phyloP scores from a whole-genome alignment of 1,284 basidiomycete species.

The Coniophora puteana region DNA sequence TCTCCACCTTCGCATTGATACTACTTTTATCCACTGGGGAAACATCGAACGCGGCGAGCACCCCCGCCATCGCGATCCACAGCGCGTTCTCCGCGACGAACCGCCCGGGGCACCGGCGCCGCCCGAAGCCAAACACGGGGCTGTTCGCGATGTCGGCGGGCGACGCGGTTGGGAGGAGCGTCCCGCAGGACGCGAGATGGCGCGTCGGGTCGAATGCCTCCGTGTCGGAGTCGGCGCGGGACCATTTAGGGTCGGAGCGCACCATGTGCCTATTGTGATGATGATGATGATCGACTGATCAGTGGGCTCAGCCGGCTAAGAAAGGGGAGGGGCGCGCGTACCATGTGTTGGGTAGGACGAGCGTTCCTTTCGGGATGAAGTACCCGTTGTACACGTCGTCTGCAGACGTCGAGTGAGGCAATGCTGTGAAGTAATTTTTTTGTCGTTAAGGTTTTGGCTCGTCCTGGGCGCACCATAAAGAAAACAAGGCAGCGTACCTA shows the following conservation, averaged over 20 bases:
- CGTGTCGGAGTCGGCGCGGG: conserved; percentile 29
- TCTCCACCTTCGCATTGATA: too few species aligned
- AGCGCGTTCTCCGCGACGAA: not conserved
- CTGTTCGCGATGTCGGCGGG: not conserved
- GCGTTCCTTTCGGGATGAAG: conserved; percentile 27
- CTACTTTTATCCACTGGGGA: not conserved
- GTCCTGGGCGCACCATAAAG: not conserved
- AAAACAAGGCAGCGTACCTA: not conserved
- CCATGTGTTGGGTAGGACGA: conserved; percentile 26
- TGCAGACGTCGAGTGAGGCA: not conserved
- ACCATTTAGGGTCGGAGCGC: conserved; percentile 23
- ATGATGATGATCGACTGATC: too few species aligned
- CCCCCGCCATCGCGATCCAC: not conserved
- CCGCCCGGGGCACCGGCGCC: not conserved
- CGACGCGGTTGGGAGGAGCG: too few species aligned
- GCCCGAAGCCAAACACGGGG: not conserved
- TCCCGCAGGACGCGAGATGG: conserved; percentile 5
- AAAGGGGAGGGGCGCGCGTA: conserved; percentile 2
- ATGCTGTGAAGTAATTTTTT: not conserved
- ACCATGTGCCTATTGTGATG: conserved; percentile 33
- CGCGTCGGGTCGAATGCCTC: conserved; percentile 10
- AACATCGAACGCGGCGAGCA: not conserved
- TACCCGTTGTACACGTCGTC: conserved; percentile 29
- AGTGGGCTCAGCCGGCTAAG: not conserved
- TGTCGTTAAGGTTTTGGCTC: too few species aligned